A percentile compares a stretch with the other conserved stretches of the same genome.
Evolutionary conservation across 768 basidiomycete genomes (phyloP).

Genomic region (Lactarius hatsudake): DNA sequence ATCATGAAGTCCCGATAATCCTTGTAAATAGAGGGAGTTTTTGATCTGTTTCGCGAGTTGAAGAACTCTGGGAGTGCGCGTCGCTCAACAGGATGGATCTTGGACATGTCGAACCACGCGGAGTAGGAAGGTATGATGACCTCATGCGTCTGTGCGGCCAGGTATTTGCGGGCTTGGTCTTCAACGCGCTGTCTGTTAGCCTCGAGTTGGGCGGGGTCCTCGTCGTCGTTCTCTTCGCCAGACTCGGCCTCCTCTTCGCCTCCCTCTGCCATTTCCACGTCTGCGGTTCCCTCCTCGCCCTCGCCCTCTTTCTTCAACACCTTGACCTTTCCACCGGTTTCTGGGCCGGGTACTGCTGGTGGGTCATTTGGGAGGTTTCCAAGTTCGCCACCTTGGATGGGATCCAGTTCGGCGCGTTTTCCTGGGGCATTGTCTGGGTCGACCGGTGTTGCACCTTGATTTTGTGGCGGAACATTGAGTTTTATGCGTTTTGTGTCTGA

Average conservation of each 20-base stretch:
- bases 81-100: constrained; percentile 88
- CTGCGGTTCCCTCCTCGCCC: constrained; percentile 64
- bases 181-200: constrained; percentile 76
- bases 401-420: constrained; percentile 87
- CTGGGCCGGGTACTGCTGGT: constrained; percentile 33
- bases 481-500: constrained; percentile 38
- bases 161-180: constrained; percentile 88
- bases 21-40: constrained; percentile 97
- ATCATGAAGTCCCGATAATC: constrained; percentile 99
- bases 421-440: constrained; percentile 79
- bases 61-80: constrained; percentile 97
- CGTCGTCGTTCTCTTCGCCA: constrained; percentile 79
- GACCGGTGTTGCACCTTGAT: constrained; percentile 68
- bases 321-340: constrained; percentile 35
- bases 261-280: constrained; percentile 80
- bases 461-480: constrained; percentile 37
- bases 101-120: constrained; percentile 96
- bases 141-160: constrained; percentile 95
- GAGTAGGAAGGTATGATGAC: constrained; percentile 96
- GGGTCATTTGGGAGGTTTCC: constrained; percentile 59
- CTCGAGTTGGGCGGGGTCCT: constrained; percentile 81
- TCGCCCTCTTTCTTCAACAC: constrained; percentile 49
- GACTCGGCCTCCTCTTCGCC: constrained; percentile 76
- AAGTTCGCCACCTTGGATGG: constrained; percentile 73
- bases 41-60: constrained; percentile 89